Percentiles rank a stretch among this genome's conserved stretches.
These are phyloP conservation scores for Sordaria brevicollis DNA, from an alignment of 495 filamentous ascomycete genomes.

Conservation along the genomic window DNA sequence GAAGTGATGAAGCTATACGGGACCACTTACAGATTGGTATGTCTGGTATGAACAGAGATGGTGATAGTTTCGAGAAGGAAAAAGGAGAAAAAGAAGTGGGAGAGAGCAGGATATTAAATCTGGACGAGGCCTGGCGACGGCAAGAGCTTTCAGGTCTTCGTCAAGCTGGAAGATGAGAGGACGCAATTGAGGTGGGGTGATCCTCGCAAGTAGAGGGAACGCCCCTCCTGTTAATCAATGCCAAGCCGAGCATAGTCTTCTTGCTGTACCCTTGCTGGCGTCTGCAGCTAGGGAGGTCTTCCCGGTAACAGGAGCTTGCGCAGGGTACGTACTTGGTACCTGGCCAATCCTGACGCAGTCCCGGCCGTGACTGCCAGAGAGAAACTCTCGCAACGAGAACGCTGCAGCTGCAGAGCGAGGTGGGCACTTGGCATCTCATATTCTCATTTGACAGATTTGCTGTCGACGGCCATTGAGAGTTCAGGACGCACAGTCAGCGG, in stretches of 20 bases:
- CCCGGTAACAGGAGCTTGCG: background rate
- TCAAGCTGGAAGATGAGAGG: conserved; percentile 10
- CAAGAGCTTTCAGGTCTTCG: conserved; percentile 13
- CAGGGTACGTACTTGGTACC: background rate
- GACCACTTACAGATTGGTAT: background rate
- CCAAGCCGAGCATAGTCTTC: conserved; percentile 1
- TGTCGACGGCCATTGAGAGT: background rate
- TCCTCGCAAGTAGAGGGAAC: conserved; percentile 10
- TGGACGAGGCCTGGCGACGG: background rate
- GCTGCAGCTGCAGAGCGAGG: background rate
- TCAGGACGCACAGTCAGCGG: background rate
- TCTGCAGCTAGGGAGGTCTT: background rate
- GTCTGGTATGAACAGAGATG: conserved; percentile 1
- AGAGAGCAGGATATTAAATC: background rate
- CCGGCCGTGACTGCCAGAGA: background rate
- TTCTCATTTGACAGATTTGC: background rate
- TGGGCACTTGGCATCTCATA: background rate
- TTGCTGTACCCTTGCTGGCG: background rate
- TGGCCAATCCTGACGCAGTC: background rate
- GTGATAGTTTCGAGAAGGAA: background rate
- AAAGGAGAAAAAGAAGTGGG: background rate
- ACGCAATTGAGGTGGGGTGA: conserved; percentile 24
- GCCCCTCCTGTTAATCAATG: conserved; percentile 10
- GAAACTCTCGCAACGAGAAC: background rate
- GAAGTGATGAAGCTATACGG: background rate